phyloP scores from a whole-genome alignment of 139 green algal genomes.

The Yamagishiella unicocca region DNA sequence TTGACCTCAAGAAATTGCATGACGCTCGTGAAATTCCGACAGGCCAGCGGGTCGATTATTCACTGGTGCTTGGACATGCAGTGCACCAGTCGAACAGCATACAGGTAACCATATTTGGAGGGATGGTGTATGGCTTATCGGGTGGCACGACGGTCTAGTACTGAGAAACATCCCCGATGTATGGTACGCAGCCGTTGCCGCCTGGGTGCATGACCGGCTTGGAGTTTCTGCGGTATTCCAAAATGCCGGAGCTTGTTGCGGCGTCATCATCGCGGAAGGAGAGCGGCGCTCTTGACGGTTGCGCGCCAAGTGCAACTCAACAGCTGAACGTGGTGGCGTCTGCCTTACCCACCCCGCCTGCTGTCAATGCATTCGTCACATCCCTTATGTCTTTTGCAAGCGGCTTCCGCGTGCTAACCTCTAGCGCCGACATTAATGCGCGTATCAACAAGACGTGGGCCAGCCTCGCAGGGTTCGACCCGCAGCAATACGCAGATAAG shows the following conservation, averaged over 20 bases:
- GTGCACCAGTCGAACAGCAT: neutral
- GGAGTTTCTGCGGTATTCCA: slow-evolving; percentile 20
- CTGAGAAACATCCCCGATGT: no score
- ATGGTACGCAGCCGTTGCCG: neutral
- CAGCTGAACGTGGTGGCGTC: no score
- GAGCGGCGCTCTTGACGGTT: neutral
- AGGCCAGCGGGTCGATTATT: neutral
- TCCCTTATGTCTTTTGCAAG: neutral
- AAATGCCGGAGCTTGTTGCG: neutral
- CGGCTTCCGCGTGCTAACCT: slow-evolving; percentile 25
- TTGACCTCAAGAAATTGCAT: slow-evolving; percentile 5
- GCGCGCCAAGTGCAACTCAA: neutral
- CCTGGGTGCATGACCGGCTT: slow-evolving; percentile 14
- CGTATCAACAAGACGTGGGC: neutral
- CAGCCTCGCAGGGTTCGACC: neutral
- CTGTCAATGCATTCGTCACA: neutral
- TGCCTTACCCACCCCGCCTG: no score
- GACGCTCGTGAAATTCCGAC: slow-evolving; percentile 6
- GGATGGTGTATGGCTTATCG: no score
- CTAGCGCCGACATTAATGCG: neutral
- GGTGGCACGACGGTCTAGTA: no score
- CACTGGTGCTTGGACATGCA: neutral
- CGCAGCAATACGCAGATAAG: neutral
- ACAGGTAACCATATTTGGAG: no score
- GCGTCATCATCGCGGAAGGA: neutral